phyloP scores from a whole-genome alignment of 1,284 basidiomycete genomes.

The Termitomyces sp. region DNA sequence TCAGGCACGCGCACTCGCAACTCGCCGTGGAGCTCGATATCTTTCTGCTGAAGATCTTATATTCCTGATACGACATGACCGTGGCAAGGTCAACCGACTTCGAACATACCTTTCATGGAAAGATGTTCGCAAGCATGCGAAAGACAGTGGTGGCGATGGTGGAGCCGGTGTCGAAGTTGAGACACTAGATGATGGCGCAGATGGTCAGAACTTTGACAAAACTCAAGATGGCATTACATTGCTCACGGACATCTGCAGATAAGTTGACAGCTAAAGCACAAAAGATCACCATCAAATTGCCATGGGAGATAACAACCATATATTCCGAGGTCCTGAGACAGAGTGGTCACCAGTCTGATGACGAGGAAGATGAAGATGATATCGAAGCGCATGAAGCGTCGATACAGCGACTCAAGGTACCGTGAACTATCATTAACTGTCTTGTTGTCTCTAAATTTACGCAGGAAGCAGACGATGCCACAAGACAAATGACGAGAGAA shows the following conservation, averaged over 20 bases:
- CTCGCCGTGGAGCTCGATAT: constrained; percentile 78
- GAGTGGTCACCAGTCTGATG: constrained; percentile 74
- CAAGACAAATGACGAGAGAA: constrained; percentile 92
- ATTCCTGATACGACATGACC: constrained; percentile 92
- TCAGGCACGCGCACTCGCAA: constrained; percentile 83
- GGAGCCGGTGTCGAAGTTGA: constrained; percentile 80
- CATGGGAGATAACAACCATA: constrained; percentile 93
- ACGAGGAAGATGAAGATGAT: constrained; percentile 95
- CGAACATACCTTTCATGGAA: constrained; percentile 98
- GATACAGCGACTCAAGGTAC: constrained; percentile 77
- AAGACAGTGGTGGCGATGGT: constrained; percentile 78
- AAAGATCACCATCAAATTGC: constrained; percentile 92
- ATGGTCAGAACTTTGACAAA: constrained; percentile 38
- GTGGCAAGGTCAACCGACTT: constrained; percentile 90
- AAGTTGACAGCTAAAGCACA: constrained; percentile 81
- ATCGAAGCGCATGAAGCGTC: constrained; percentile 95
- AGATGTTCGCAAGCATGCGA: constrained; percentile 93
- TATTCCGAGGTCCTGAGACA: constrained; percentile 81
- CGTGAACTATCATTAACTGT: constrained; percentile 9
- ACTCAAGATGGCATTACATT: background rate
- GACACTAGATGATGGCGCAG: constrained; percentile 70
- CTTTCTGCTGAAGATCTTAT: constrained; percentile 93
- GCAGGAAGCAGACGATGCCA: constrained; percentile 92
- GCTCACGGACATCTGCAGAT: constrained; percentile 38
- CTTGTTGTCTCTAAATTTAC: background rate